Conservation (phyloP, 169 alveolate genomes). For the Plasmodium vinckei region DNA sequence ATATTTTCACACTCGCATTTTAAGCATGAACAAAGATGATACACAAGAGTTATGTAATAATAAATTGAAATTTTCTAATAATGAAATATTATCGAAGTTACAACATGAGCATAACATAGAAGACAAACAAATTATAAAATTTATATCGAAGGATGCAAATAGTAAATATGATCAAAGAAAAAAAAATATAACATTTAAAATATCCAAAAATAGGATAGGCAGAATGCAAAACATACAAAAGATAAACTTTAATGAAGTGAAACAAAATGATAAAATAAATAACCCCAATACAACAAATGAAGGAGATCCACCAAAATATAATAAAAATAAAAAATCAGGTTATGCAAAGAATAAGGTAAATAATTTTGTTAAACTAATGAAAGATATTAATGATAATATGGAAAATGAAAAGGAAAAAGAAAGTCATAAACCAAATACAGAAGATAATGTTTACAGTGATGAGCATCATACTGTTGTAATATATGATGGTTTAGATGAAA, state of each 20-base stretch:
- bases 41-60: neutral
- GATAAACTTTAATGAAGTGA: conserved; percentile 15
- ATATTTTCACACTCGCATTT: conserved; percentile 9
- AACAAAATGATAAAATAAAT: too few relatives aligned
- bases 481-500: conserved; percentile 47
- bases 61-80: neutral
- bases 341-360: neutral
- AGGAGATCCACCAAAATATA: too few relatives aligned
- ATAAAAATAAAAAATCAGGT: too few relatives aligned
- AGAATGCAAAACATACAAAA: neutral
- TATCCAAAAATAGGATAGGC: neutral
- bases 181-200: neutral
- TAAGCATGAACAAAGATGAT: neutral
- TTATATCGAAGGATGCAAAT: neutral
- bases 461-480: conserved; percentile 61
- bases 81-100: conserved; percentile 22
- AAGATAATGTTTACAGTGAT: conserved; percentile 48
- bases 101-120: conserved; percentile 6
- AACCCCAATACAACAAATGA: too few relatives aligned
- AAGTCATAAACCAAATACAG: neutral
- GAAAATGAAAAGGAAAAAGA: conserved; percentile 3
- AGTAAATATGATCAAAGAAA: neutral
- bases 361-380: conserved; percentile 36
- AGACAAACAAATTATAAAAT: neutral
- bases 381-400: conserved; percentile 1